Evolutionary conservation across 2,329 filamentous ascomycete genomes (phyloP), one percentile per base, ranked within the genome.

Genomic region (Thermomyces lanuginosus): DNA sequence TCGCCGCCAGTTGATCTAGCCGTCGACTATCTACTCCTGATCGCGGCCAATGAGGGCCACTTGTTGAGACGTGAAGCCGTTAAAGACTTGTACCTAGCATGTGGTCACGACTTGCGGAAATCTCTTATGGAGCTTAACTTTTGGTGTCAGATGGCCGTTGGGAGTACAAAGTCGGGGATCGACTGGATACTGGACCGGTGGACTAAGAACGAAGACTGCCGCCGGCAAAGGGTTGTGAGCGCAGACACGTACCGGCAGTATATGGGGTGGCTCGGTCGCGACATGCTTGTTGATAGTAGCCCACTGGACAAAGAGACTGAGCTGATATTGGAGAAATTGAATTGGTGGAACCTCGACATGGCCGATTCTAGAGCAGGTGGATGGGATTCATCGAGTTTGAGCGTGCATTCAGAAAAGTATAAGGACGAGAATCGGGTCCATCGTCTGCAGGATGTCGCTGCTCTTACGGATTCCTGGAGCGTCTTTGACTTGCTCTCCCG

Each of bases 131-230:
- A 95, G 34, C 64, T 98, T 15, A 76, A 92, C 46, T 89, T 91
- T 46, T 98, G 86, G 86, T 98, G 91, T 48, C 89, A 98, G 48
- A 83, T 95, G 53, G 82, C 77, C 0, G 72, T 98, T 6, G 91
- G 89, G 4, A 89, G 92, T 46, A 63, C 71, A n/a, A 78, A 78
- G 39, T 78, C 79, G 11, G 86, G 89, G 0, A 67, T 92, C 22
- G 79, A 86, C 41, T 98, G 91, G 86, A 80, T 92, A 41, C 73
- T 77, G 39, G 70, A 76, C 24, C 66, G 76, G 30, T 86, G 75
- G 72, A 78, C 67, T 64, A 22, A 78, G 78, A 0, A 63, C 63
- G 13, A 78, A 86, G 42, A 43, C 74, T 3, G 74, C 86, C 40
- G 59, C 67, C 27, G 75, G 77, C 2, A 63, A 78, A 72, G 84